phyloP scores from a whole-genome alignment of 768 basidiomycete genomes.

The Phlegmacium glaucopus region DNA sequence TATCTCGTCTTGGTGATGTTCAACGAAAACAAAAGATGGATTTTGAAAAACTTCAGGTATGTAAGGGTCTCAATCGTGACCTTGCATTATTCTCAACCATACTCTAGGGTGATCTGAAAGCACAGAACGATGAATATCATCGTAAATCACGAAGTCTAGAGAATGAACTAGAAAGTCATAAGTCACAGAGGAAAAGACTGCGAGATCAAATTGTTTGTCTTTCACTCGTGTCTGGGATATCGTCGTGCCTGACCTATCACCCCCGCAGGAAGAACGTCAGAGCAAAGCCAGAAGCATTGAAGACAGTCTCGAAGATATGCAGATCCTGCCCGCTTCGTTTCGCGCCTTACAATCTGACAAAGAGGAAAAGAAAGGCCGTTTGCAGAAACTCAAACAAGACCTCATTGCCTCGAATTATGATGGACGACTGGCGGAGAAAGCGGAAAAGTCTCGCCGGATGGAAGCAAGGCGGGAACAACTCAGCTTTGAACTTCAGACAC shows the following conservation, averaged over 20 bases:
- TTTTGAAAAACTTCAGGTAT: constrained; percentile 67
- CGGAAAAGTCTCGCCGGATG: constrained; percentile 47
- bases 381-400: constrained; percentile 58
- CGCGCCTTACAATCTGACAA: constrained; percentile 57
- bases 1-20: constrained; percentile 58
- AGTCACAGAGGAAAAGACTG: constrained; percentile 47
- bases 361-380: constrained; percentile 59
- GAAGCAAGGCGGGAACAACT: constrained; percentile 71
- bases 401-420: constrained; percentile 65
- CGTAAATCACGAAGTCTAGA: constrained; percentile 53
- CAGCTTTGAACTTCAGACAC: constrained; percentile 62
- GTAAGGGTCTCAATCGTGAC: constrained; percentile 3
- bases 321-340: constrained; percentile 51
- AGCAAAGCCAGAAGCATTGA: constrained; percentile 50
- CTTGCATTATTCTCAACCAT: neutral
- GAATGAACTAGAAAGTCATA: constrained; percentile 50
- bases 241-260: neutral
- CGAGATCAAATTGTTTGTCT: constrained; percentile 56
- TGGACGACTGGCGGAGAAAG: constrained; percentile 52
- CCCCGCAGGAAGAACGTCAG: constrained; percentile 47
- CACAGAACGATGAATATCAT: constrained; percentile 65
- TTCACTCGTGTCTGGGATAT: neutral
- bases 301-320: constrained; percentile 50
- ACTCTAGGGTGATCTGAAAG: constrained; percentile 47
- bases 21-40: constrained; percentile 60